Conservation (phyloP, 805 yeast genomes). For the Saturnispora galanensis region DNA sequence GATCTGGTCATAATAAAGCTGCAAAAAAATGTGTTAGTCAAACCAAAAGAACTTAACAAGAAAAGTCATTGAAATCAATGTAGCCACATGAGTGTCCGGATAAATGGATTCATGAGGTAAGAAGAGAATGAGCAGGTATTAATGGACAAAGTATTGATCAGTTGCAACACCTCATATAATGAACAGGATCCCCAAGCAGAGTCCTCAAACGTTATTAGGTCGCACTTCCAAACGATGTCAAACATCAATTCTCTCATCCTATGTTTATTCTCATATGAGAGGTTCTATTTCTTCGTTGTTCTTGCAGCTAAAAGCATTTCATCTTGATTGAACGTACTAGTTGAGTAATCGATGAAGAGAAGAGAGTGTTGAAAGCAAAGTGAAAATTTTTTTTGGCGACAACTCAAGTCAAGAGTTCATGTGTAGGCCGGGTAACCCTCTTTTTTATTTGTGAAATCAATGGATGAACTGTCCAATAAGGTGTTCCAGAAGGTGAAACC, state of each 20-base stretch:
- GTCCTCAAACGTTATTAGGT: conserved; percentile 5
- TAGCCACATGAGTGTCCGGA: conserved; percentile 40
- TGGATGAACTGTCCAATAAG: no score
- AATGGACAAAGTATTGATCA: not conserved
- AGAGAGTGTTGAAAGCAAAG: no score
- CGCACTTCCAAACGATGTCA: conserved; percentile 5
- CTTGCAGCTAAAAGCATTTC: no score
- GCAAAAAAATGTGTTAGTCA: conserved; percentile 1
- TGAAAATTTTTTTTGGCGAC: no score
- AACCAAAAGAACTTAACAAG: not conserved
- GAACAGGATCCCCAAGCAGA: no score
- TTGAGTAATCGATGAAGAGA: no score
- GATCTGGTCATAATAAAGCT: conserved; percentile 81
- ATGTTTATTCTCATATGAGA: no score
- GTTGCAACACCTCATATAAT: not conserved
- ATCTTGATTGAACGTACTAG: no score
- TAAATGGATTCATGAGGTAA: conserved; percentile 33
- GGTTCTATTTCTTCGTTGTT: no score
- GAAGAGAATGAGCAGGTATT: conserved; percentile 2
- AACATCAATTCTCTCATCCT: not conserved
- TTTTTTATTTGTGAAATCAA: not conserved
- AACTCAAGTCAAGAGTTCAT: no score
- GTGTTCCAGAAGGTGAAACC: conserved; percentile 2
- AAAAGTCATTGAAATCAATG: not conserved
- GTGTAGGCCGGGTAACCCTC: not conserved